Percentiles rank a stretch among this genome's conserved stretches.
phyloP scores from a whole-genome alignment of 164 flowering plant species.

The Stephania cephalantha region DNA sequence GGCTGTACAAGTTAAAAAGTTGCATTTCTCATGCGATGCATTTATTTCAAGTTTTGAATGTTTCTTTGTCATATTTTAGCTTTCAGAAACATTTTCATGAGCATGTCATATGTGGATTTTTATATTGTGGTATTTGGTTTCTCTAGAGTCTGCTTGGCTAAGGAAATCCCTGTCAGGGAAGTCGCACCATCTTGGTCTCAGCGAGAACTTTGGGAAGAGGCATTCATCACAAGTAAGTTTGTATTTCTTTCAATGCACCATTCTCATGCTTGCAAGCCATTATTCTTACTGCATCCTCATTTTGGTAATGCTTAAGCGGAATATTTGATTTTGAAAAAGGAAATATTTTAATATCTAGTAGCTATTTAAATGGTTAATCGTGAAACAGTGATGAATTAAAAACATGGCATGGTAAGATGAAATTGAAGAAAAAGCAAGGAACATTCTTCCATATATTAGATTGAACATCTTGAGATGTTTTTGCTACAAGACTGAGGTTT shows the following conservation, averaged over 20 bases:
- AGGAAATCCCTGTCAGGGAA: conserved; percentile 70
- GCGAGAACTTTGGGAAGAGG: conserved; percentile 67
- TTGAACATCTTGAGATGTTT: background rate
- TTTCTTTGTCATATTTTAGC: background rate
- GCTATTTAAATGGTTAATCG: background rate
- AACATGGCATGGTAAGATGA: background rate
- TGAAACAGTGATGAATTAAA: background rate
- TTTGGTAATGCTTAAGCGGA: no score
- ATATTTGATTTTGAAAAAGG: background rate
- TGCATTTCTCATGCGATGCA: background rate
- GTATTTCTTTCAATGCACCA: background rate
- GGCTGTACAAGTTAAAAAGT: background rate
- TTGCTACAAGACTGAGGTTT: background rate
- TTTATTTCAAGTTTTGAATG: background rate
- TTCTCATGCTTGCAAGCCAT: background rate
- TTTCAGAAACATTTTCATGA: background rate
- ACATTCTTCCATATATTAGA: background rate
- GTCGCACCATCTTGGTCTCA: conserved; percentile 75
- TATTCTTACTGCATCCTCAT: background rate
- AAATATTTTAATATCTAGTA: no score
- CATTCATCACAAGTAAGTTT: conserved; percentile 74
- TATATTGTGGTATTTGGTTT: conserved; percentile 1
- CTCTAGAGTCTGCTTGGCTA: conserved; percentile 55
- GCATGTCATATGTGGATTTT: background rate
- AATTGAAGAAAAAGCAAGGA: no score